Base-by-base conservation (phyloP, 129 eudicot species). In the Scalesia atractyloides region DNA sequence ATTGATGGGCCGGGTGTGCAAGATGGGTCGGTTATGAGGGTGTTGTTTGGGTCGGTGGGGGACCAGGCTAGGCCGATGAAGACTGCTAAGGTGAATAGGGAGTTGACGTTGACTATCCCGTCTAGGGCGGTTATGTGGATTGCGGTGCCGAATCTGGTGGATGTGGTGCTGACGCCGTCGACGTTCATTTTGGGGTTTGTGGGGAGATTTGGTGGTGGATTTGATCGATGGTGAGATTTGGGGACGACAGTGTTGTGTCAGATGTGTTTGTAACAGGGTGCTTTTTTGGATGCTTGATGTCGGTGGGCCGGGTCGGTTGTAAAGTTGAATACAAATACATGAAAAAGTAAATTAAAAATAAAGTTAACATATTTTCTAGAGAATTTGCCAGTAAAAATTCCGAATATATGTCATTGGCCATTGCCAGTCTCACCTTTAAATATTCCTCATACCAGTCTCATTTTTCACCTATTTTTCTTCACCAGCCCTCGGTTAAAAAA, bases 21-120 rank as follows among this genome's bases (percentile, higher is more conserved):
- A 0, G 68, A 13, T 5, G 92, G 79, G 64, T 83, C 80, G 18
- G 19, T 67, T 12, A 82, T 72, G 41, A 92, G 85, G 41, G 83
- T 82, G 76, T 83, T 81, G 68, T 19, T 47, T 1, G 91, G 96
- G 82, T 92, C 96, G 67, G 78, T 73, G 9, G 96, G 97, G 85
- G 86, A 83, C 96, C 96, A 92, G 9, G 97, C 65, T n/a, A 92
- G 84, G 8, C 97, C 97, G 70, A 92, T 72, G 96, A 92, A 92
- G 68, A 92, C 97, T 2, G 97, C 97, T 30, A 92, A 60, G 0
- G 97, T 92, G 96, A 92, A 92, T 47, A 92, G 81, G 15, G 96
- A 88, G 85, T 88, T 92, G 57, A 86, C 93, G 80, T 89, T 86
- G 5, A 87, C 70, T 79, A 90, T 81, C 1, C 96, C 94, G 85